Percentiles rank a stretch among this genome's conserved stretches.
Conservation (phyloP, 148 eudicot species). For the Rhododendron vialii region DNA sequence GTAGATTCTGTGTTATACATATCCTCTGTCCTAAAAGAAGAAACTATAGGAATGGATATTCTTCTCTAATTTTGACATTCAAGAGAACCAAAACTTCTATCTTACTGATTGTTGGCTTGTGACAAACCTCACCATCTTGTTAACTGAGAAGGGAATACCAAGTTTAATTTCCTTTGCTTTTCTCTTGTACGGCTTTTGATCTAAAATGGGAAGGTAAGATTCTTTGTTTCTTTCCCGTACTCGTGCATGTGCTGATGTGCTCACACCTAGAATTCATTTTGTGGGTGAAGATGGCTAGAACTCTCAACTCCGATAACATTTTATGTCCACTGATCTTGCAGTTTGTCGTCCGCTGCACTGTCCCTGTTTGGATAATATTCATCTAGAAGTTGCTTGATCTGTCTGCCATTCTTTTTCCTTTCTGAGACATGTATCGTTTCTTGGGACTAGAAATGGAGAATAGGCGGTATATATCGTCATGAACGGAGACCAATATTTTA, state of each 20-base stretch:
- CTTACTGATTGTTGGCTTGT: not conserved
- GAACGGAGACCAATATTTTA: not conserved
- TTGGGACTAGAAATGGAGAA: not conserved
- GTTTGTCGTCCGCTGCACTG: not conserved
- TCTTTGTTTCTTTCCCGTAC: not conserved
- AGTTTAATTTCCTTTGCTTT: not conserved
- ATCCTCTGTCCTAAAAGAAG: not conserved
- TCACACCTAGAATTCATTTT: not conserved
- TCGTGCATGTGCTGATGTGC: not conserved
- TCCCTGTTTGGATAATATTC: not conserved
- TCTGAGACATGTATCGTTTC: not conserved
- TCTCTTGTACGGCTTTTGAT: not conserved
- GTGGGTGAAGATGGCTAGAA: not conserved
- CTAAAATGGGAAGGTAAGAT: not conserved
- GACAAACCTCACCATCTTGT: not conserved
- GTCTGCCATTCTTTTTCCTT: not conserved
- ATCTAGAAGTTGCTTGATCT: not conserved
- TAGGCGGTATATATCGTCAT: not conserved
- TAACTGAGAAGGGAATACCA: not conserved
- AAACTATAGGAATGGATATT: not conserved
- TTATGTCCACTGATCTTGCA: not conserved
- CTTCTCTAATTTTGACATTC: not conserved
- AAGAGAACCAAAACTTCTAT: not conserved
- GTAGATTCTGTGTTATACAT: not conserved
- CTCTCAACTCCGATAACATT: not conserved